phyloP scores from a whole-genome alignment of 352 stramenopile genomes.

The Globisporangium echinulatum region DNA sequence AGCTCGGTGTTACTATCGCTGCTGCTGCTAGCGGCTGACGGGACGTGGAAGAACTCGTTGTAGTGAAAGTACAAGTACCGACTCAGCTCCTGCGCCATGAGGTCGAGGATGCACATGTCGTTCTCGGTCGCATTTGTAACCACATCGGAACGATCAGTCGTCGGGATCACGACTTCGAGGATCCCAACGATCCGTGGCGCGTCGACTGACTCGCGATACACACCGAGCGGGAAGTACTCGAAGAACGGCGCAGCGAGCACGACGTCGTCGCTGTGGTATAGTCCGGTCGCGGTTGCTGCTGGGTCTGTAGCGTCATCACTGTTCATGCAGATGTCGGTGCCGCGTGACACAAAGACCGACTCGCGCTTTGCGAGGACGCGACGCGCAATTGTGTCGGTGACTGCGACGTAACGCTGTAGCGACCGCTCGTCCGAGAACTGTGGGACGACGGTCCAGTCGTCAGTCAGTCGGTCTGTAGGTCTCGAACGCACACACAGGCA shows the following conservation, averaged over 20 bases:
- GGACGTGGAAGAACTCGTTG: slow-evolving; percentile 50
- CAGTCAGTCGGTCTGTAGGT: neutral
- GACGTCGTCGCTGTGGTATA: slow-evolving; percentile 35
- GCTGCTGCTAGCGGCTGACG: neutral
- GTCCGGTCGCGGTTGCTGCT: slow-evolving; percentile 18
- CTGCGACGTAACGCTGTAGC: slow-evolving; percentile 26
- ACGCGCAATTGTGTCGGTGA: slow-evolving; percentile 26
- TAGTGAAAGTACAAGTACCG: slow-evolving; percentile 78
- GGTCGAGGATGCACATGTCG: slow-evolving; percentile 60
- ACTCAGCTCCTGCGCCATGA: slow-evolving; percentile 53
- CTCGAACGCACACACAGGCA: neutral
- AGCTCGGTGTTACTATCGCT: neutral
- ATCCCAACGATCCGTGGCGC: slow-evolving; percentile 42
- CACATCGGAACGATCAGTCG: neutral
- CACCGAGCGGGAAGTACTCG: slow-evolving; percentile 29
- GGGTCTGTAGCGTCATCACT: neutral
- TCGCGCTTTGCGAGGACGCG: slow-evolving; percentile 26
- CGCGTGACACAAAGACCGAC: slow-evolving; percentile 7
- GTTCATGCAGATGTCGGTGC: slow-evolving; percentile 10
- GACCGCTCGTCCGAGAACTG: slow-evolving; percentile 61
- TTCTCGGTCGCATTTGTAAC: slow-evolving; percentile 29
- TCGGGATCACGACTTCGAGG: slow-evolving; percentile 52
- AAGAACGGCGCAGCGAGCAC: slow-evolving; percentile 40
- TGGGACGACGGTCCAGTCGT: neutral
- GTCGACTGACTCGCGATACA: slow-evolving; percentile 15